Conservation (phyloP, 2,329 filamentous ascomycete species). For the Hypoxylon sp. region DNA sequence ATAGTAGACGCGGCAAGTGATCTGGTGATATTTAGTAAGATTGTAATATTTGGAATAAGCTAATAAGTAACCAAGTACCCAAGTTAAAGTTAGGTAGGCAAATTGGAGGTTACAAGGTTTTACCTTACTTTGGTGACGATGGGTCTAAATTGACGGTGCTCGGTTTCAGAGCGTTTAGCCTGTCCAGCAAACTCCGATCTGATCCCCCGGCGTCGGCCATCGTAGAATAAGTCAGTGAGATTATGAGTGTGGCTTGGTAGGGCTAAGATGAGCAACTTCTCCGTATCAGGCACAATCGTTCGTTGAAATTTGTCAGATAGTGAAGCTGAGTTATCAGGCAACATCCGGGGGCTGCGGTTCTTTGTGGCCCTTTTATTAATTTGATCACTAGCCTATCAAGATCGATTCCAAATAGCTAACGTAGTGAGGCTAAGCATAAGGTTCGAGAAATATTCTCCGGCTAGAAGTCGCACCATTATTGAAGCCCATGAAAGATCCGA, state of each 20-base stretch:
- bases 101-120: slow-evolving; percentile 21
- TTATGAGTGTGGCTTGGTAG: slow-evolving; percentile 25
- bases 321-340: slow-evolving; percentile 12
- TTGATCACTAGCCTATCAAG: slow-evolving; percentile 4
- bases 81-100: slow-evolving; percentile 5
- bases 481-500: not conserved
- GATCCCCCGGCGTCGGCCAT: slow-evolving; percentile 47
- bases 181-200: slow-evolving; percentile 67
- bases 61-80: not conserved
- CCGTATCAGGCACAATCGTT: slow-evolving; percentile 2
- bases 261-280: slow-evolving; percentile 18
- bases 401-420: too few relatives aligned
- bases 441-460: slow-evolving; percentile 4
- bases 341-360: slow-evolving; percentile 20
- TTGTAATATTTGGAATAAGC: slow-evolving; percentile 22
- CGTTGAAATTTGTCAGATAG: slow-evolving; percentile 14
- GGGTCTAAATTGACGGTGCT: slow-evolving; percentile 56
- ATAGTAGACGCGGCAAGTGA: slow-evolving; percentile 55
- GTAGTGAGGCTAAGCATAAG: slow-evolving; percentile 13
- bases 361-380: slow-evolving; percentile 1
- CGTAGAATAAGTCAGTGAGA: slow-evolving; percentile 8
- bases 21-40: slow-evolving; percentile 48
- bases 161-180: slow-evolving; percentile 68
- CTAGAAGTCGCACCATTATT: not conserved
- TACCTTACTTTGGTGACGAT: slow-evolving; percentile 59